A percentile compares a stretch with the other conserved stretches of the same genome.
These are phyloP conservation scores for Lablab purpureus DNA, from an alignment of 306 rosid species.

Conservation along the genomic window DNA sequence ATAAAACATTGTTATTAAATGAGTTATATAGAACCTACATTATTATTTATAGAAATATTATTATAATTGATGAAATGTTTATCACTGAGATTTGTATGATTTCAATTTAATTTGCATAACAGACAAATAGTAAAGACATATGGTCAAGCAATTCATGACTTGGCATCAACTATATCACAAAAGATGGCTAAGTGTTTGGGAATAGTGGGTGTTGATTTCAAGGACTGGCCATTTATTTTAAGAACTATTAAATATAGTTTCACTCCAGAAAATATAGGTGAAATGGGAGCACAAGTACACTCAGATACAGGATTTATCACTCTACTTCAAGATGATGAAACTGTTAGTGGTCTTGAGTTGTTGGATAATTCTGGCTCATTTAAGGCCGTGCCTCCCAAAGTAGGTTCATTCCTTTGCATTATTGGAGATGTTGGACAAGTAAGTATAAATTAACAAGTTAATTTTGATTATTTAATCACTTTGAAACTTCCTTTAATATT, in stretches of 20 bases:
- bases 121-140: constrained; percentile 37
- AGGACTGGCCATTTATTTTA: constrained; percentile 56
- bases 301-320: constrained; percentile 59
- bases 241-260: constrained; percentile 60
- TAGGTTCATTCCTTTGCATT: constrained; percentile 50
- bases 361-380: neutral
- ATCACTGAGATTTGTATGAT: too few relatives aligned
- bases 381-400: constrained; percentile 36
- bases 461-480: neutral
- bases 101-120: neutral
- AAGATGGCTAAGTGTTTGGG: constrained; percentile 54
- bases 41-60: too few relatives aligned
- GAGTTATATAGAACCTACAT: too few relatives aligned
- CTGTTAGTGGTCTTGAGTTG: constrained; percentile 44
- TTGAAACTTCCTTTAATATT: neutral
- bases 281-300: constrained; percentile 47
- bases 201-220: constrained; percentile 20
- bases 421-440: constrained; percentile 59
- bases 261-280: constrained; percentile 44
- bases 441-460: neutral
- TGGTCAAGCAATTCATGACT: constrained; percentile 44
- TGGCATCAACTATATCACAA: constrained; percentile 37
- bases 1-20: too few relatives aligned
- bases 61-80: too few relatives aligned
- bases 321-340: constrained; percentile 64